Percentiles rank a stretch among this genome's conserved stretches.
phyloP scores from a whole-genome alignment of 2,329 filamentous ascomycete species.

The Calonectria crousiana region DNA sequence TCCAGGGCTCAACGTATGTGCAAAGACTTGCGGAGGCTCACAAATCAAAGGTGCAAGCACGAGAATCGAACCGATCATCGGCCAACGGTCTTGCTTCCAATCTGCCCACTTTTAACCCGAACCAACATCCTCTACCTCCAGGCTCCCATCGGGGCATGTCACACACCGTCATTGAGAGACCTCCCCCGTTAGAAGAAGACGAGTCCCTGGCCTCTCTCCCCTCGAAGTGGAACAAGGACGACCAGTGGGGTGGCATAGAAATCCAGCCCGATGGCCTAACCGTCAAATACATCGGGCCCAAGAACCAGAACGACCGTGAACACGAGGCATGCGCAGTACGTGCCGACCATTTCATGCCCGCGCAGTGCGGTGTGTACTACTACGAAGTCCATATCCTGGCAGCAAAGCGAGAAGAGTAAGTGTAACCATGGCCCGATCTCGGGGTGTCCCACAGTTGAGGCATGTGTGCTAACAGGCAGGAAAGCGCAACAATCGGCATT shows the following conservation, averaged over 20 bases:
- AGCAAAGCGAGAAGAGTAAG: conserved; percentile 68
- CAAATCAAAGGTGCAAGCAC: conserved; percentile 67
- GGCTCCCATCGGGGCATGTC: conserved; percentile 79
- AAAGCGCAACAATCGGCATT: conserved; percentile 71
- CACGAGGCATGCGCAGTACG: conserved; percentile 86
- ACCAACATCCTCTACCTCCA: conserved; percentile 53
- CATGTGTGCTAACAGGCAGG: conserved; percentile 18
- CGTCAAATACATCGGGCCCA: conserved; percentile 69
- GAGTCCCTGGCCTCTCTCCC: conserved; percentile 76
- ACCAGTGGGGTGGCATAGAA: conserved; percentile 81
- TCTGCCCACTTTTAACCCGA: conserved; percentile 59
- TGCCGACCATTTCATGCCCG: conserved; percentile 87
- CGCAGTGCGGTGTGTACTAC: conserved; percentile 94
- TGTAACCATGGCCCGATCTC: conserved; percentile 32
- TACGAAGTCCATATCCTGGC: conserved; percentile 76
- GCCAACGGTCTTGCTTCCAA: conserved; percentile 48
- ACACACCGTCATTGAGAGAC: conserved; percentile 86
- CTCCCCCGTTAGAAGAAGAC: conserved; percentile 71
- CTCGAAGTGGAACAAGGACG: conserved; percentile 82
- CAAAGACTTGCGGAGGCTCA: conserved; percentile 79
- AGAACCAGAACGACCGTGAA: conserved; percentile 64
- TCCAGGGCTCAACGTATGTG: conserved; percentile 82
- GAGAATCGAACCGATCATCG: conserved; percentile 54
- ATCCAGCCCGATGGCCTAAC: conserved; percentile 80
- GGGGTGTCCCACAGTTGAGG: neutral